phyloP scores from a whole-genome alignment of 1,284 basidiomycete genomes.

The Cryptococcus amylolentus region DNA sequence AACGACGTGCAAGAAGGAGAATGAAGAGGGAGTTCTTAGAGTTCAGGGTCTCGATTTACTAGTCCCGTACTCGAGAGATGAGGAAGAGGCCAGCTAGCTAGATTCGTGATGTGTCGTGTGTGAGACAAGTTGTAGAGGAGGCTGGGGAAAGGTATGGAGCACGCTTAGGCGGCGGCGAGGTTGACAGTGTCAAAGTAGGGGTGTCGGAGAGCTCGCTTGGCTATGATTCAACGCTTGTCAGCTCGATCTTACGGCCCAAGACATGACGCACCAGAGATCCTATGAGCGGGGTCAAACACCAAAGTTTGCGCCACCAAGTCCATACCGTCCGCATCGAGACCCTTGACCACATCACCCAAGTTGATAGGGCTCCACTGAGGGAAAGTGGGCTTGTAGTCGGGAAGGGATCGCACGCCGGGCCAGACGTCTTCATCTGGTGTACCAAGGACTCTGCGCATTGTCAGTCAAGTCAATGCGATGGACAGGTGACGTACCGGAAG shows the following conservation, averaged over 20 bases:
- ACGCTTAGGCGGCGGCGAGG: constrained; percentile 1
- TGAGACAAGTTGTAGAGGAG: neutral
- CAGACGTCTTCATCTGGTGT: constrained; percentile 91
- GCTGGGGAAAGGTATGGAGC: neutral
- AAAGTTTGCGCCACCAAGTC: constrained; percentile 79
- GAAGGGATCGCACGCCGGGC: constrained; percentile 84
- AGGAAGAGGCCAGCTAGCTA: no score
- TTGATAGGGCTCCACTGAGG: constrained; percentile 78
- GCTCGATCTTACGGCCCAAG: neutral
- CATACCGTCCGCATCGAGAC: constrained; percentile 66
- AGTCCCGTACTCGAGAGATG: no score
- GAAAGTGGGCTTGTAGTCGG: constrained; percentile 96
- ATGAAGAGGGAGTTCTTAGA: no score
- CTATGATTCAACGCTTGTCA: constrained; percentile 47
- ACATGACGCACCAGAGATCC: constrained; percentile 70
- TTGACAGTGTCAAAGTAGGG: constrained; percentile 61
- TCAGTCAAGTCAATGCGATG: neutral
- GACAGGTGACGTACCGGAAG: constrained; percentile 65
- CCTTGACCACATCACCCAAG: constrained; percentile 63
- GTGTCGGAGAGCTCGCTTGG: constrained; percentile 78
- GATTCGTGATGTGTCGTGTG: neutral
- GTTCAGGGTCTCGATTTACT: no score
- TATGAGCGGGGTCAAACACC: constrained; percentile 87
- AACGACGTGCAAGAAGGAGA: neutral
- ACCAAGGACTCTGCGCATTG: constrained; percentile 68